phyloP scores from a whole-genome alignment of 345 rosid species.

The Sonneratia alba region DNA sequence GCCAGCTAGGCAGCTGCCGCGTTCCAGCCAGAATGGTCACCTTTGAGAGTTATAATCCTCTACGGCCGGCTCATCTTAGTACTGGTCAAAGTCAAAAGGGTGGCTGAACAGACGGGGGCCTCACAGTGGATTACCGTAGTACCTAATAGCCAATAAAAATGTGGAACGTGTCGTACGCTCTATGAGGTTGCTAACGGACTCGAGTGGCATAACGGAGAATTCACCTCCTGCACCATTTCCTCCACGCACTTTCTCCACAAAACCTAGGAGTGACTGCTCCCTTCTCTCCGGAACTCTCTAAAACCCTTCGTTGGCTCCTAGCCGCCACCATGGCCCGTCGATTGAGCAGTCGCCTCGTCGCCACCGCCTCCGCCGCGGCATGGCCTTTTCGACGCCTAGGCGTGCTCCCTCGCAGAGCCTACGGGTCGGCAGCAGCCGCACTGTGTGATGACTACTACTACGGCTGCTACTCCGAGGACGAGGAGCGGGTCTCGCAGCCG shows the following conservation, averaged over 20 bases:
- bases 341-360: conserved; percentile 27
- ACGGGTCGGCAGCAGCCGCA: conserved; percentile 54
- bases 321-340: conserved; percentile 50
- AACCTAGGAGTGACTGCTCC: background rate
- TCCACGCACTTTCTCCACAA: background rate
- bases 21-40: background rate
- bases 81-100: no score
- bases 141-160: no score
- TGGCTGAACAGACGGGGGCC: no score
- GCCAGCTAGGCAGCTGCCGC: no score
- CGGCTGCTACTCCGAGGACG: conserved; percentile 40
- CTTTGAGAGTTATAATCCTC: no score
- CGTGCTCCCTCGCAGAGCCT: conserved; percentile 21
- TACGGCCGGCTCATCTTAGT: no score
- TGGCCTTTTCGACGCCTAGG: conserved; percentile 15
- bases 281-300: background rate
- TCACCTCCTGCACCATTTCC: no score
- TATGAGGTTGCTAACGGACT: background rate
- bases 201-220: background rate
- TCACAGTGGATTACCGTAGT: no score
- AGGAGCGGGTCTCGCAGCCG: conserved; percentile 12
- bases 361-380: conserved; percentile 6
- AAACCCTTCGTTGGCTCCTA: conserved; percentile 7
- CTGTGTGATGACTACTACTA: conserved; percentile 30
- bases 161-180: no score